phyloP scores from a whole-genome alignment of 495 filamentous ascomycete genomes.

The Penicillium pancosmium region DNA sequence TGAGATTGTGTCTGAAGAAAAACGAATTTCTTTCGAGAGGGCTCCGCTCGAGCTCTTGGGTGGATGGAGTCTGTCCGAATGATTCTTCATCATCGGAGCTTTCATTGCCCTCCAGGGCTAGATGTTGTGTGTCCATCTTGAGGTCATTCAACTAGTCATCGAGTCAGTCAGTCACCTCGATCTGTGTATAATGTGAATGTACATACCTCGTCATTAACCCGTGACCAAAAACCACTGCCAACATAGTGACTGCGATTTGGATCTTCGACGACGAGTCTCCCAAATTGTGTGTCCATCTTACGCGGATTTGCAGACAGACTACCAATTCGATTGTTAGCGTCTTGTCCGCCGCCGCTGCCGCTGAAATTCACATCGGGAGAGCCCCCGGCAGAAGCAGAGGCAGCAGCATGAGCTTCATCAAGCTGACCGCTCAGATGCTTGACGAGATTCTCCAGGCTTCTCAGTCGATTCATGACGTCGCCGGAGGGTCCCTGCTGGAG shows the following conservation, averaged over 20 bases:
- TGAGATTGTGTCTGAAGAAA: conserved; percentile 52
- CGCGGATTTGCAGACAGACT: conserved; percentile 4
- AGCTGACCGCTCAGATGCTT: conserved; percentile 57
- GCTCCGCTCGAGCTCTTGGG: conserved; percentile 41
- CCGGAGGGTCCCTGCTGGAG: conserved; percentile 38
- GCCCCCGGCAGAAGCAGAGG: conserved; percentile 18
- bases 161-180: conserved; percentile 7
- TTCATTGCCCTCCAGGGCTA: conserved; percentile 39
- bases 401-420: conserved; percentile 41
- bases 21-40: conserved; percentile 57
- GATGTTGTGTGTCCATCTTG: conserved; percentile 38
- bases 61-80: conserved; percentile 26
- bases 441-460: conserved; percentile 56
- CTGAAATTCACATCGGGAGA: conserved; percentile 22
- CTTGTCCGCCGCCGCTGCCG: conserved; percentile 5
- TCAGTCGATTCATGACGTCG: conserved; percentile 55
- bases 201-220: conserved; percentile 55
- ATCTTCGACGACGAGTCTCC: conserved; percentile 46
- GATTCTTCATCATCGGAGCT: conserved; percentile 12
- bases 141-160: conserved; percentile 42
- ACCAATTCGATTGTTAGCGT: background rate
- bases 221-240: conserved; percentile 56
- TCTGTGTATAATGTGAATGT: background rate
- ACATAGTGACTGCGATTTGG: conserved; percentile 48
- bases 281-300: conserved; percentile 38